Base-by-base conservation (phyloP, 768 basidiomycete genomes). In the Psilocybe subaeruginosa region DNA sequence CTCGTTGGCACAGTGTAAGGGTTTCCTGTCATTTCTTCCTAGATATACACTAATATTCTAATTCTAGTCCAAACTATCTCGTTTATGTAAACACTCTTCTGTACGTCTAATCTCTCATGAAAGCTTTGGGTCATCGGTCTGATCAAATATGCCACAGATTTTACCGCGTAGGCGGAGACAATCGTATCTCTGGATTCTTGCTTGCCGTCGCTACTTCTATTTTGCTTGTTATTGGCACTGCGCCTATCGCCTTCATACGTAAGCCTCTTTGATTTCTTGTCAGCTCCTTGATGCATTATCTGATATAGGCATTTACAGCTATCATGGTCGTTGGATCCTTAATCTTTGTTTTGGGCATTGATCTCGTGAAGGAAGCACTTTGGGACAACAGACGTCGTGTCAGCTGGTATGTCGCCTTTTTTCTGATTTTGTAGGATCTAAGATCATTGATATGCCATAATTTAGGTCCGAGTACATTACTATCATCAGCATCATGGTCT, bases 331-430 rank as follows among this genome's bases (percentile, higher is more conserved):
- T 98, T 12, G 89, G 90, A 0, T 89, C 94, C 2, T 80, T 99
- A 58, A 98, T 99, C 63, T 96, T 95, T 66, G 95, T 97, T 8
- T 82, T 99, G 35, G 97, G 96, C 0, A 85, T 98, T 54, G 97
- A 99, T 66, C 86, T 99, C 41, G 86, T 94, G 43, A 97, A 96
- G 69, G 97, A 98, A 74, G 96, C 97, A 0, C 72, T 98, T 8
- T 99, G 96, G 96, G 97, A 99, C 75, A 96, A 96, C 8, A 79
- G 93, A 49, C 85, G 92, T 74, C 87, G 95, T 14, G 93, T 93
- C 19, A 95, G 87, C 80, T 79, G 82, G 82, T 91, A 73, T 62
- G 84, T 60, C 17, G 19, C 7, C 8, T 58, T 43, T 46, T 19
- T 31, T 35, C 17, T 16, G 27, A 68, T 67, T 45, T 6, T 72